Evolutionary conservation across 331 rosid species (phyloP).

Genomic region (Rhamnella rubrinervis): DNA sequence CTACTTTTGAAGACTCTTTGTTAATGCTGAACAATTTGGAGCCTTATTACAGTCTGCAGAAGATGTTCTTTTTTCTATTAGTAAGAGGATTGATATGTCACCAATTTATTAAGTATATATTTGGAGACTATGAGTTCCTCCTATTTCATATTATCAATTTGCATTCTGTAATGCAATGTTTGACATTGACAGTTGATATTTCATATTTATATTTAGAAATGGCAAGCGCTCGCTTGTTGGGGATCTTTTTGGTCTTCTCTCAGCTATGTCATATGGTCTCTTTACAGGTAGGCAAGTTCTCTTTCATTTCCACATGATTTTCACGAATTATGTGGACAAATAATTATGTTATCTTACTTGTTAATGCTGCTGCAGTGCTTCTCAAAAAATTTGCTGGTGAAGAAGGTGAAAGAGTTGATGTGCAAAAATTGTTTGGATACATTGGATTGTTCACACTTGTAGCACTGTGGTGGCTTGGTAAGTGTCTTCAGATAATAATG

Average conservation of each 20-base stretch:
- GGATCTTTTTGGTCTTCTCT: slow-evolving; percentile 90
- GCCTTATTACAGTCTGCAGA: too few relatives aligned
- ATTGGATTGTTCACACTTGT: slow-evolving; percentile 82
- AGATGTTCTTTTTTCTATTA: too few relatives aligned
- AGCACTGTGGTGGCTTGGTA: slow-evolving; percentile 91
- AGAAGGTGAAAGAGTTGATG: slow-evolving; percentile 84
- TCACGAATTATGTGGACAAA: slow-evolving; percentile 13
- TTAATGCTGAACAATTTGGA: too few relatives aligned
- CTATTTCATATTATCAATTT: slow-evolving; percentile 16
- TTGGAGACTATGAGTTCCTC: not conserved
- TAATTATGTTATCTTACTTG: slow-evolving; percentile 9
- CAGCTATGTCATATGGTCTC: slow-evolving; percentile 86
- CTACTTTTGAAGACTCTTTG: too few relatives aligned
- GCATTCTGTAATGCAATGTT: slow-evolving; percentile 35
- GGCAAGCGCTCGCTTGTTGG: slow-evolving; percentile 76
- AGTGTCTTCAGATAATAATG: slow-evolving; percentile 17
- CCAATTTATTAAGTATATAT: not conserved
- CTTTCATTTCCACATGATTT: slow-evolving; percentile 1
- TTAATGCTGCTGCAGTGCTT: slow-evolving; percentile 54
- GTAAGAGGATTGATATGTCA: too few relatives aligned
- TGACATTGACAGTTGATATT: slow-evolving; percentile 45
- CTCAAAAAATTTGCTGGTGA: slow-evolving; percentile 80
- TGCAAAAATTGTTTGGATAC: slow-evolving; percentile 90
- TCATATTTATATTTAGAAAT: slow-evolving; percentile 63
- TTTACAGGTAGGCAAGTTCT: slow-evolving; percentile 66